Evolutionary conservation across 176 grass and related monocot species (phyloP).

Genomic region (Musa itinerans): DNA sequence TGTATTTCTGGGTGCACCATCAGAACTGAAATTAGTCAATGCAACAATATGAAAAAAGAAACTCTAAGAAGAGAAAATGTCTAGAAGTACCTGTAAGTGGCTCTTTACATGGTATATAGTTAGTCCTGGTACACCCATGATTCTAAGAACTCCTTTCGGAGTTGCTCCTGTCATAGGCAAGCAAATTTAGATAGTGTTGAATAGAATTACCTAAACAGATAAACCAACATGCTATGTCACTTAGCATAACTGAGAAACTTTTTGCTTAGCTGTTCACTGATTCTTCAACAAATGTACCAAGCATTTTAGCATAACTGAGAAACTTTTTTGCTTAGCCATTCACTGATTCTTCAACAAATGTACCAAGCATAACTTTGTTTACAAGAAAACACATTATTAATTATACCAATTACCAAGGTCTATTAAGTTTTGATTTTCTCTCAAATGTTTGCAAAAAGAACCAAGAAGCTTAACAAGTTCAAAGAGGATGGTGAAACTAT

Average conservation of each 20-base stretch:
- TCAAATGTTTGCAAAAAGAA: background rate
- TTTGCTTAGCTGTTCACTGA: background rate
- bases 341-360: background rate
- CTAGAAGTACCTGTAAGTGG: slow-evolving; percentile 27
- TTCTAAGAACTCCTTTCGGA: slow-evolving; percentile 38
- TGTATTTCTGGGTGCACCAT: slow-evolving; percentile 36
- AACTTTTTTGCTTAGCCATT: background rate
- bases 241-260: background rate
- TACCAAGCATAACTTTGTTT: background rate
- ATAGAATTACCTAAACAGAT: background rate
- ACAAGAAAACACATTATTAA: background rate
- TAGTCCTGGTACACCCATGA: slow-evolving; percentile 31
- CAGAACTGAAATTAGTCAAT: slow-evolving; percentile 6
- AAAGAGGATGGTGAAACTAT: background rate
- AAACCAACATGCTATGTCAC: no score
- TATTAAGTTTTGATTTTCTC: background rate
- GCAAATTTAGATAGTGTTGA: background rate
- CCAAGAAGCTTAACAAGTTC: no score
- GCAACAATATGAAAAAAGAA: background rate
- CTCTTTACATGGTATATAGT: slow-evolving; percentile 49
- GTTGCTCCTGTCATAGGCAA: slow-evolving; percentile 32
- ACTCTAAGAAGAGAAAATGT: slow-evolving; percentile 1
- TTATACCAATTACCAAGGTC: background rate
- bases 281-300: background rate
- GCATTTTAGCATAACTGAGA: background rate